phyloP scores from a whole-genome alignment of 129 eudicot genomes.

The Artemisia tridentata region DNA sequence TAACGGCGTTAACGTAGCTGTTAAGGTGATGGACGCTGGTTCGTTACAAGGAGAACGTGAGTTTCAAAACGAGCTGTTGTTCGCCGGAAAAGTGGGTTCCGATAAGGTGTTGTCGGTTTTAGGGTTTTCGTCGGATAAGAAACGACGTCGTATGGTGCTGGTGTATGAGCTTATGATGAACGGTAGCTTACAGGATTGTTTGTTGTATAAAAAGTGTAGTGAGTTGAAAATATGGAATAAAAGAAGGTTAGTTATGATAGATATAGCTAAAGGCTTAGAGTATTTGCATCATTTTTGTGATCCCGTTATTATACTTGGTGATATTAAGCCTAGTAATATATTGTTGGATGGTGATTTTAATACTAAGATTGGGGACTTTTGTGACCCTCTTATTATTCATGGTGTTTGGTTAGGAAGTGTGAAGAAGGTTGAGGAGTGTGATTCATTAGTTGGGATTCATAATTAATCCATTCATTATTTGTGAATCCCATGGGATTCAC shows the following conservation, averaged over 20 bases:
- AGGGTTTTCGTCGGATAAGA: slow-evolving; percentile 73
- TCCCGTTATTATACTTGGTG: slow-evolving; percentile 87
- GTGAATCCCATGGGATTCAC: too few relatives aligned
- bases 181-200: slow-evolving; percentile 89
- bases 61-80: slow-evolving; percentile 84
- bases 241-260: slow-evolving; percentile 50
- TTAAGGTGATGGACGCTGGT: slow-evolving; percentile 87
- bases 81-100: slow-evolving; percentile 63
- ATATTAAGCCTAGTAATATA: slow-evolving; percentile 91
- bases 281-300: slow-evolving; percentile 83
- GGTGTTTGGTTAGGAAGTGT: too few relatives aligned
- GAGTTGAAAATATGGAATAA: slow-evolving; percentile 64
- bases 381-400: too few relatives aligned
- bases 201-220: slow-evolving; percentile 56
- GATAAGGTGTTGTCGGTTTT: slow-evolving; percentile 46
- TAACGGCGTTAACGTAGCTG: slow-evolving; percentile 50
- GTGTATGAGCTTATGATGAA: slow-evolving; percentile 85
- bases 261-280: slow-evolving; percentile 80
- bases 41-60: slow-evolving; percentile 96
- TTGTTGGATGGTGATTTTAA: slow-evolving; percentile 55
- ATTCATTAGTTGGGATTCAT: too few relatives aligned
- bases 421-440: too few relatives aligned
- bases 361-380: slow-evolving; percentile 86
- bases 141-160: slow-evolving; percentile 72
- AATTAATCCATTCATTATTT: too few relatives aligned